Base-by-base conservation (phyloP, 2,329 filamentous ascomycete genomes). In the Calonectria ilicicola region DNA sequence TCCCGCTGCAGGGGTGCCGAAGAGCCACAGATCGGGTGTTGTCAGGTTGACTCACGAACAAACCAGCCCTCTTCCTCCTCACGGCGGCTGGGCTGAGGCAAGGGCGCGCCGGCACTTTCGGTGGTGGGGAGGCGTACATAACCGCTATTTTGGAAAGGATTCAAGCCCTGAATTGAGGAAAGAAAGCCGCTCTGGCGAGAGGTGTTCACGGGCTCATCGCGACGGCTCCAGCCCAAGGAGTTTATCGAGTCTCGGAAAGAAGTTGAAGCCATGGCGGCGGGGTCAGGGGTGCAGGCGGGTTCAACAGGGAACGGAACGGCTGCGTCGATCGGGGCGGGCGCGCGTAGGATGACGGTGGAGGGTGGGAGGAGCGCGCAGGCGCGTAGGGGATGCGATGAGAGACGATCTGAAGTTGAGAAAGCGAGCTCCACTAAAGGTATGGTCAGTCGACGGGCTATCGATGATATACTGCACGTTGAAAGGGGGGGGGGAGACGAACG, bases 61-160 rank as follows among this genome's bases (percentile, higher is more conserved):
- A 98, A 96, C 92, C 94, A 98, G 76, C 93, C 94, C 86, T 98
- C 97, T 83, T 98, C 96, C 85, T 98, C 97, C 82, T 98, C 96
- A 79, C 96, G 92, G 81, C 96, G 91, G 82, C 84, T 94, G 74
- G 95, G 91, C 73, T 95, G 95, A 65, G 96, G 96, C 63, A 98
- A 87, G 76, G 96, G 95, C 76, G 96, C 95, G 62, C 95, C 95
- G 42, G 94, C 89, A 77, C 90, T 89, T 82, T 98, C 96, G 78
- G 92, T 93, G 65, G 95, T 97, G 69, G 97, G 96, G 63, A 99
- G 91, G 83, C 94, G 93, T 77, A 98, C 93, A 90, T 98, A 97
- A 83, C 96, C 95, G 83, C 93, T 90, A 81, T 93, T 90, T 69
- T 92, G 91, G 84, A 98, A 98, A 0, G 96, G 96, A 84, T 98